Evolutionary conservation across 257 asterid genomes (phyloP).

Genomic region (Avicennia marina): DNA sequence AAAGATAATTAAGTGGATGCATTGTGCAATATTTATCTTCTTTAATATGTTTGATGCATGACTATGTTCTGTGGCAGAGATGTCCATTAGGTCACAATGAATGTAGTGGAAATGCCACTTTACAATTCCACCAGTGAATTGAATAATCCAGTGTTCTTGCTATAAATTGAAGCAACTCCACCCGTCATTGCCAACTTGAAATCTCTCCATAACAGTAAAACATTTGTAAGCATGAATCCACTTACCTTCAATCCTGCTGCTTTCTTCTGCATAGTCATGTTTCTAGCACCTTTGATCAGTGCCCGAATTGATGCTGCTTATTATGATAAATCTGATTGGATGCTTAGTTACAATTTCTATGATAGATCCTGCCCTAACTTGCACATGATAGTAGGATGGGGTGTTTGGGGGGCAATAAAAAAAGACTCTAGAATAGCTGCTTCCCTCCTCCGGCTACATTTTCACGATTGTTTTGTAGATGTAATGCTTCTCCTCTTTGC

Average conservation of each 20-base stretch:
- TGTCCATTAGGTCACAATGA: slow-evolving; percentile 28
- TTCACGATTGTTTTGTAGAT: slow-evolving; percentile 58
- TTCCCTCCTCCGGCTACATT: slow-evolving; percentile 50
- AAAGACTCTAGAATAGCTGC: slow-evolving; percentile 52
- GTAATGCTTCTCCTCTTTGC: slow-evolving; percentile 20
- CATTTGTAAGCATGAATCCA: slow-evolving; percentile 1
- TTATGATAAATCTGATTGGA: slow-evolving; percentile 20
- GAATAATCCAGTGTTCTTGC: neutral
- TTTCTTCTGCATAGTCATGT: slow-evolving; percentile 13
- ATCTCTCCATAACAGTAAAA: neutral
- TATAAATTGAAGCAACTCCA: slow-evolving; percentile 32
- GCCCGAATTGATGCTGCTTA: slow-evolving; percentile 13
- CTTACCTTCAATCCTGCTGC: neutral
- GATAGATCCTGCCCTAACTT: slow-evolving; percentile 41
- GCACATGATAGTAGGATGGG: slow-evolving; percentile 31
- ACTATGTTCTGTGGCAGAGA: neutral
- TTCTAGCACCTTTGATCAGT: slow-evolving; percentile 7
- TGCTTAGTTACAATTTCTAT: slow-evolving; percentile 28
- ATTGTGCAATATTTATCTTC: slow-evolving; percentile 11
- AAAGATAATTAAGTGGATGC: slow-evolving; percentile 19
- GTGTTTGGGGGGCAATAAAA: slow-evolving; percentile 37
- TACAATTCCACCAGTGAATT: slow-evolving; percentile 25
- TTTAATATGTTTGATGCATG: slow-evolving; percentile 1
- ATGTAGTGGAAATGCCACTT: slow-evolving; percentile 51
- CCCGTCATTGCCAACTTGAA: neutral